Evolutionary conservation across 139 green algal species (phyloP).

Genomic region (Micractinium conductrix): DNA sequence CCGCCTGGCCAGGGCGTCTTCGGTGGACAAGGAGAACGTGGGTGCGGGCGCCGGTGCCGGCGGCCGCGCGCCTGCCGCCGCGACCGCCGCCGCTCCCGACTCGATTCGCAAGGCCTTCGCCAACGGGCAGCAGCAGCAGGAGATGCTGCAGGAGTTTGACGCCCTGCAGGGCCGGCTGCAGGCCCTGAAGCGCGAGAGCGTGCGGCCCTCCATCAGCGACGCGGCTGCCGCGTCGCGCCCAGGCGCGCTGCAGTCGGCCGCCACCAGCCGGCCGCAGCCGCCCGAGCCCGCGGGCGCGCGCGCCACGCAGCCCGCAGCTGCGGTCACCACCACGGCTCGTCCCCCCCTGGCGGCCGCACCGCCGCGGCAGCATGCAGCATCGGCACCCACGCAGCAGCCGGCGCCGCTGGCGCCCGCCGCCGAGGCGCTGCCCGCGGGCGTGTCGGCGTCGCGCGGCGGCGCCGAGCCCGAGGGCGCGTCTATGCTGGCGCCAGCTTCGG

Average conservation of each 20-base stretch:
- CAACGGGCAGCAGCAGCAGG: slow-evolving; percentile 15
- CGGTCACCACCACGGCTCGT: not conserved
- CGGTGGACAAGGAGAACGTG: slow-evolving; percentile 14
- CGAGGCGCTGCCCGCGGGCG: no score
- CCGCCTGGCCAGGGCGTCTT: not conserved
- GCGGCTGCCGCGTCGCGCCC: not conserved
- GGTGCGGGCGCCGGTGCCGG: not conserved
- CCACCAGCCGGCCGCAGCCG: not conserved
- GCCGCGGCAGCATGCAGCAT: not conserved
- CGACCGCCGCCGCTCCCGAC: slow-evolving; percentile 12
- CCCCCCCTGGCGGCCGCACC: not conserved
- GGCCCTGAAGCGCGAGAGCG: slow-evolving; percentile 49
- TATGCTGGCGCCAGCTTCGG: no score
- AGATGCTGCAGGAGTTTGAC: slow-evolving; percentile 55
- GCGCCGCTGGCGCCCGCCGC: not conserved
- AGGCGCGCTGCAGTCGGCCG: not conserved
- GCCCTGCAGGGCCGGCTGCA: slow-evolving; percentile 44
- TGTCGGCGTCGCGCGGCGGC: not conserved
- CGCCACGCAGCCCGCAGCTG: slow-evolving; percentile 11
- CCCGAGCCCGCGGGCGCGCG: slow-evolving; percentile 4
- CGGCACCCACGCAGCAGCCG: not conserved
- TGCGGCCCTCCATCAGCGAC: slow-evolving; percentile 39
- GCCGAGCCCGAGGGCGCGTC: not conserved
- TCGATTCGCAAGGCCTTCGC: slow-evolving; percentile 11
- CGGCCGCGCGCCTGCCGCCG: not conserved